These are phyloP conservation scores for Pseudocercospora musae DNA, from an alignment of 2,329 filamentous ascomycete genomes.

Conservation along the genomic window DNA sequence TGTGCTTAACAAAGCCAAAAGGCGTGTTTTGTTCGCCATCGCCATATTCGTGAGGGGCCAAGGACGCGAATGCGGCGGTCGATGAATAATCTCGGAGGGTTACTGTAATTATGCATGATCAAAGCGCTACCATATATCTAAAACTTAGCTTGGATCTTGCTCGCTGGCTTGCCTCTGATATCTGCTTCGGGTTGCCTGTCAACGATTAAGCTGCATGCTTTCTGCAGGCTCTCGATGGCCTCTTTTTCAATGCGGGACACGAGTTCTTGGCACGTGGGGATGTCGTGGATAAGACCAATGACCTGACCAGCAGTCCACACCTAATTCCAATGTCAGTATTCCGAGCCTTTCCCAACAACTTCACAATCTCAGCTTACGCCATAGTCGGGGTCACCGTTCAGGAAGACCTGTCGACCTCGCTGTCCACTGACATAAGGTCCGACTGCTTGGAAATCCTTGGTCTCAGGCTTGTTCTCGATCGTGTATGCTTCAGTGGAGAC, in stretches of 20 bases:
- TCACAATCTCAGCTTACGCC: slow-evolving; percentile 64
- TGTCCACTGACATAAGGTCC: slow-evolving; percentile 85
- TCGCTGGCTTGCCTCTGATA: slow-evolving; percentile 30
- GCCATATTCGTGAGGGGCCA: background rate
- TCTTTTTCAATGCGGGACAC: slow-evolving; percentile 47
- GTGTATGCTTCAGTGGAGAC: slow-evolving; percentile 75
- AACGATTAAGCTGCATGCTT: slow-evolving; percentile 39
- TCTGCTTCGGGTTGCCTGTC: slow-evolving; percentile 37
- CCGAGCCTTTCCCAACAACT: slow-evolving; percentile 4
- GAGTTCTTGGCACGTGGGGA: slow-evolving; percentile 48
- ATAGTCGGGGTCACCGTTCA: slow-evolving; percentile 85
- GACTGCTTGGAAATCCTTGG: slow-evolving; percentile 85
- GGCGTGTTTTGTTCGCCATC: too few relatives aligned
- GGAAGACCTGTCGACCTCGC: slow-evolving; percentile 84
- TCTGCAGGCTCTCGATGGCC: slow-evolving; percentile 42
- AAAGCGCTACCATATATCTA: slow-evolving; percentile 12
- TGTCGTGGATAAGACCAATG: slow-evolving; percentile 60
- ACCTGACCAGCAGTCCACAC: slow-evolving; percentile 98
- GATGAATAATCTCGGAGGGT: background rate
- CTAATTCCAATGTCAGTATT: slow-evolving; percentile 44
- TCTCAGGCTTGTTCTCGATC: slow-evolving; percentile 77
- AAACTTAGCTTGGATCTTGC: slow-evolving; percentile 24
- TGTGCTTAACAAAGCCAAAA: too few relatives aligned
- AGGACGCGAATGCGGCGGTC: background rate
- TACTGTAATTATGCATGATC: background rate